These are phyloP conservation scores for Haplosporangium gracile DNA, from an alignment of 192 early-diverging fungal species.

Conservation along the genomic window DNA sequence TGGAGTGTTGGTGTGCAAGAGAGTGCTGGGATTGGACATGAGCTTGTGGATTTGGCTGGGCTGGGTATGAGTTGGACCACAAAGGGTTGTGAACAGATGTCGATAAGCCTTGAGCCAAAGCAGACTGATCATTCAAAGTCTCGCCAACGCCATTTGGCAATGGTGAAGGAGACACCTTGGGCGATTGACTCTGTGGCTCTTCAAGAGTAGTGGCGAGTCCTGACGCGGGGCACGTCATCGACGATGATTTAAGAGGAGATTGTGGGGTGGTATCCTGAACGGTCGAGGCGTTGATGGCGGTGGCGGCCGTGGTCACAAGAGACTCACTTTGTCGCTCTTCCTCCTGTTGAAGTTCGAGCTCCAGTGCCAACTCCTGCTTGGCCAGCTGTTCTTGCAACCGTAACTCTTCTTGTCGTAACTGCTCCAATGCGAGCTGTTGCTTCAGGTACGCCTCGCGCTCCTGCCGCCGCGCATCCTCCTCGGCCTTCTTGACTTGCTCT, in stretches of 20 bases:
- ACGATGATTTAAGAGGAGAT: not conserved
- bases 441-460: slow-evolving; percentile 41
- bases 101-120: slow-evolving; percentile 8
- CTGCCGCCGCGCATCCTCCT: slow-evolving; percentile 26
- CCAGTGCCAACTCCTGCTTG: slow-evolving; percentile 30
- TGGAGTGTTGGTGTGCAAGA: slow-evolving; percentile 10
- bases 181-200: slow-evolving; percentile 14
- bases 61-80: slow-evolving; percentile 34
- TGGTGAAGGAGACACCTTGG: not conserved
- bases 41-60: slow-evolving; percentile 13
- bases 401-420: slow-evolving; percentile 41
- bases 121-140: slow-evolving; percentile 1
- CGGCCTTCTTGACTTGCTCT: slow-evolving; percentile 12
- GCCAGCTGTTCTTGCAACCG: slow-evolving; percentile 40
- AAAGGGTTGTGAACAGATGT: slow-evolving; percentile 8
- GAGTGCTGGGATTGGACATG: slow-evolving; percentile 21
- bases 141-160: slow-evolving; percentile 9
- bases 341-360: slow-evolving; percentile 18
- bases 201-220: not conserved
- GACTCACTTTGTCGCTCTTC: not conserved
- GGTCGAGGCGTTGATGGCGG: not conserved
- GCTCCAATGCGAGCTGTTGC: slow-evolving; percentile 41
- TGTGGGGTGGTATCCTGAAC: not conserved
- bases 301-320: not conserved
- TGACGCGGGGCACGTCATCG: not conserved